Conservation (phyloP, 352 stramenopile species). For the Phytophthora macrochlamydospora region DNA sequence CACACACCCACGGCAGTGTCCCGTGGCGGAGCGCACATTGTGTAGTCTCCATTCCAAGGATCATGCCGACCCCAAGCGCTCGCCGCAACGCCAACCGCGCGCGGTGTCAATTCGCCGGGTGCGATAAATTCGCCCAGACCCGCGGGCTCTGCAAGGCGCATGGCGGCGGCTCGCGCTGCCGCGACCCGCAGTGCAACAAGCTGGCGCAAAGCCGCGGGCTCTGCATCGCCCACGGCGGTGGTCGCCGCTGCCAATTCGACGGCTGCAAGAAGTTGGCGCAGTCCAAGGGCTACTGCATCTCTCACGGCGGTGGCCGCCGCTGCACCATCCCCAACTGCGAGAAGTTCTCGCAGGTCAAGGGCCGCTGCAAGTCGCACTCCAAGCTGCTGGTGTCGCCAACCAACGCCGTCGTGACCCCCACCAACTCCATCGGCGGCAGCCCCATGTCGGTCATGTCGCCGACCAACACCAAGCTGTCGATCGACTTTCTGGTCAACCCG, state of each 20-base stretch:
- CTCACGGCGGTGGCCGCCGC: constrained; percentile 74
- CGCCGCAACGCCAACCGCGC: constrained; percentile 75
- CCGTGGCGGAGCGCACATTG: constrained; percentile 16
- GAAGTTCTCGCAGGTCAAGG: constrained; percentile 90
- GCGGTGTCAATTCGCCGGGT: constrained; percentile 71
- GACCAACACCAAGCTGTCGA: constrained; percentile 49
- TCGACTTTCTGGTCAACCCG: constrained; percentile 66
- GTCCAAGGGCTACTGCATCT: constrained; percentile 85
- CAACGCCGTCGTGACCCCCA: constrained; percentile 30
- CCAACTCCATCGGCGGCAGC: constrained; percentile 15
- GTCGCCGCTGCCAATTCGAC: constrained; percentile 74
- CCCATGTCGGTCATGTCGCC: constrained; percentile 30
- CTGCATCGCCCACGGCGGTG: constrained; percentile 82
- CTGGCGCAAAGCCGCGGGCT: constrained; percentile 77
- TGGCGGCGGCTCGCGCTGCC: constrained; percentile 81
- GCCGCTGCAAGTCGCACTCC: constrained; percentile 86
- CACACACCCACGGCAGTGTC: constrained; percentile 23
- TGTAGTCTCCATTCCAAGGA: constrained; percentile 20
- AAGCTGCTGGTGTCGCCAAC: constrained; percentile 53
- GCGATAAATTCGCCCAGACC: constrained; percentile 88
- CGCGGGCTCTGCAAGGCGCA: constrained; percentile 84
- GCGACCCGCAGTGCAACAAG: constrained; percentile 78
- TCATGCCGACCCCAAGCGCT: constrained; percentile 42
- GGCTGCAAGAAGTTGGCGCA: constrained; percentile 78
- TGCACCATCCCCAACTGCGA: constrained; percentile 78